Evolutionary conservation across 108 stramenopile genomes (phyloP), one percentile per base, ranked within the genome.

Genomic region (Cyclotella choctawhatcheeana): DNA sequence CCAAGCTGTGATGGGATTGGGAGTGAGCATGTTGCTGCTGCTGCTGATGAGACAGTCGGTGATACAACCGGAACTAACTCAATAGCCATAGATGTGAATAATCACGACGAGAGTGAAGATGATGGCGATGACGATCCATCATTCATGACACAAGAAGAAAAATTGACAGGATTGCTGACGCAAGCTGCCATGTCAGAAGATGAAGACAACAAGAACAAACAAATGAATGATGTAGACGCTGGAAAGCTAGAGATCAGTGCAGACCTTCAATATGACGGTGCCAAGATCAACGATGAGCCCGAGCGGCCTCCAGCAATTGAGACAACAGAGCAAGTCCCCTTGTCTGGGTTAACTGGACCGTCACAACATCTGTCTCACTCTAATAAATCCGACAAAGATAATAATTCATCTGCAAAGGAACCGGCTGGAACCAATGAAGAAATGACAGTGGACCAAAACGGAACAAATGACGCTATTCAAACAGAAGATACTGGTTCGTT

Each of bases 401-500:
- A 10, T 5, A 52, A 21, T 5, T 10, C 51, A n/a, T n/a, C n/a
- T n/a, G n/a, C n/a, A n/a, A n/a, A n/a, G n/a, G n/a, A n/a, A n/a
- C n/a, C n/a, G n/a, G 8, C 37, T 40, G 12, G 8, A 6, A 12
- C 6, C 8, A 12, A 40, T 40, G 37, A 40, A 12, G 8, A 40
- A 6, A 40, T 40, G 37, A 12, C 6, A 40, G 37, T 40, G 12
- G 37, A 40, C 12, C 37, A 40, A 40, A 40, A 40, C 12, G 37
- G 8, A 6, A 40, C n/a, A 40, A 12, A 40, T 32, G 16, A 22
- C 3, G 56, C 2, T 40, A 40, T 7, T 20, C 20, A 44, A 20
- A 61, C 60, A 1, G 60, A 61, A 30, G 64, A 48, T 20, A 40
- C 59, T 21, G 33, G 35, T 34, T 61, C 35, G 33, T 13, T 79